Evolutionary conservation across 2,329 filamentous ascomycete genomes (phyloP), one percentile per base, ranked within the genome.

Genomic region (Boeremia exigua): DNA sequence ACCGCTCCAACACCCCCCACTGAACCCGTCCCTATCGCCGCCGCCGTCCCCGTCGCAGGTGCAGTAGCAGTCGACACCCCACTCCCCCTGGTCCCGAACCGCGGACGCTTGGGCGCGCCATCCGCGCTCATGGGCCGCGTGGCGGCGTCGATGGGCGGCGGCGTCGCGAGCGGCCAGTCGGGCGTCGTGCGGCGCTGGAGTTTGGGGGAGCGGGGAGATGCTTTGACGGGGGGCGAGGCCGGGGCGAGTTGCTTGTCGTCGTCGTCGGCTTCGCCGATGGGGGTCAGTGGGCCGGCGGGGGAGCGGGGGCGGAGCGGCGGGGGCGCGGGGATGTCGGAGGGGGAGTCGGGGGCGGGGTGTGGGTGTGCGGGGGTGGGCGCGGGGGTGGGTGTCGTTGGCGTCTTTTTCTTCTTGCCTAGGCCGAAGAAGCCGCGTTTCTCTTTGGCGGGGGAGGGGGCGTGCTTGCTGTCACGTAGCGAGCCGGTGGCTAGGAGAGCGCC

Each of bases 381-480:
- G 6, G 79, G 76, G 77, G 34, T 33, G 25, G 67, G n/a, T n/a
- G n/a, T n/a, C n/a, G n/a, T 29, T 15, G 39, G 39, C 3, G 40
- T 25, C 77, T 75, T 75, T 70, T 86, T 89, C 74, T 84, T 88
- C 50, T 89, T 86, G 33, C 86, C 84, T n/a, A 92, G 53, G 76
- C 81, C 70, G 51, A 79, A 77, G 61, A 79, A 76, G 15, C 71
- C 68, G 14, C 78, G 76, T 58, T 78, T 79, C 51, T 72, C 66
- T 58, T 78, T 79, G 23, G 70, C 56, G 11, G 69, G 52, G 6
- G 65, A 73, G 59, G 60, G 73, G 52, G 64, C 77, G 60, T 70
- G 56, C 40, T 75, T 74, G 60, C 70, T 72, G 32, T 75, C 69
- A 19, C 75, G 74, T 30, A 80, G 56, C n/a, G 76, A 77, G 19